A percentile compares a stretch with the other conserved stretches of the same genome.
phyloP scores from a whole-genome alignment of 2,329 filamentous ascomycete species.

The Colletotrichum somersetense region DNA sequence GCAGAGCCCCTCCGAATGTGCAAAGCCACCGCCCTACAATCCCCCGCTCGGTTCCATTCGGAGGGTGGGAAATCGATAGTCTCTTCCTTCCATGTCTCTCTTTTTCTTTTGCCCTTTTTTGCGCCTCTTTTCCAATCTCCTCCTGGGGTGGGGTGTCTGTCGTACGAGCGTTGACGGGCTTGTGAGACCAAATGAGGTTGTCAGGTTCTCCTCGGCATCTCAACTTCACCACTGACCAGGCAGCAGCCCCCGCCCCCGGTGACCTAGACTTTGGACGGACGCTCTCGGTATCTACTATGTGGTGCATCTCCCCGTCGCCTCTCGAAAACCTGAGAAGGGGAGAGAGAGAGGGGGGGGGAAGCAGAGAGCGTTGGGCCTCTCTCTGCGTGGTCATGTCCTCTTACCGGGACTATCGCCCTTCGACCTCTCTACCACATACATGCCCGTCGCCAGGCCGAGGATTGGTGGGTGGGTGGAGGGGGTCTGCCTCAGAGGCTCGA shows the following conservation, averaged over 20 bases:
- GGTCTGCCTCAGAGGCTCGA: neutral
- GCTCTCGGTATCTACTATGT: neutral
- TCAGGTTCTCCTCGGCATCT: slow-evolving; percentile 29
- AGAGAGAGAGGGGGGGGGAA: neutral
- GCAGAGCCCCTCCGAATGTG: slow-evolving; percentile 16
- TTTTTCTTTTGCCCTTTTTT: neutral
- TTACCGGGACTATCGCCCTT: slow-evolving; percentile 22
- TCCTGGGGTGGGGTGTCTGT: neutral
- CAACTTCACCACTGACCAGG: slow-evolving; percentile 22
- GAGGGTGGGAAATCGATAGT: slow-evolving; percentile 1
- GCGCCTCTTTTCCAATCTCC: neutral
- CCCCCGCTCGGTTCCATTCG: neutral
- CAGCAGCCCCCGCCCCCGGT: slow-evolving; percentile 16
- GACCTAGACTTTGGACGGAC: slow-evolving; percentile 16
- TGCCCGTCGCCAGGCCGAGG: slow-evolving; percentile 12
- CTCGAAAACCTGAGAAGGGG: neutral
- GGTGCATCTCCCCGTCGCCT: neutral
- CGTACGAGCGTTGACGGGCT: neutral
- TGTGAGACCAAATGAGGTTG: slow-evolving; percentile 33
- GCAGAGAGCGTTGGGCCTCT: slow-evolving; percentile 20
- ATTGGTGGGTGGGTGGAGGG: neutral
- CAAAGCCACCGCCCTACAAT: slow-evolving; percentile 16
- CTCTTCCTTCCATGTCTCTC: neutral
- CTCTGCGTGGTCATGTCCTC: slow-evolving; percentile 9
- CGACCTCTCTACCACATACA: slow-evolving; percentile 31